Base-by-base conservation (phyloP, 2,329 filamentous ascomycete species). In the Hymenoscyphus fraxineus region DNA sequence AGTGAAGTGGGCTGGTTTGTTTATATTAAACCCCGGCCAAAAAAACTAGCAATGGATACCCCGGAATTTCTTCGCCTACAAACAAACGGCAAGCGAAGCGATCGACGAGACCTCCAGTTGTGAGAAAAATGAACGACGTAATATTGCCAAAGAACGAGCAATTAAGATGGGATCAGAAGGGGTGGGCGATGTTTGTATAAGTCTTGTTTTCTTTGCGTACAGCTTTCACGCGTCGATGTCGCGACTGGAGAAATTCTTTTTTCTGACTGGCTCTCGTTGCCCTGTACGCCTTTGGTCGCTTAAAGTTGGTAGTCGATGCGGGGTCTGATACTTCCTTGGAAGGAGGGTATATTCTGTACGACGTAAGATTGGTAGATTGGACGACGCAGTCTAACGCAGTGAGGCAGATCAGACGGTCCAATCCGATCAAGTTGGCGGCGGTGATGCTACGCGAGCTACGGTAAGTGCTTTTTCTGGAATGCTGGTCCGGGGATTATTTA, bases 11-110 rank as follows among this genome's bases (percentile, higher is more conserved):
- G 65, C 56, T 51, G 47, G 61, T 63, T 65, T 66, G 66, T 68
- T 66, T 69, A 67, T 69, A 67, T 67, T 41, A 67, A 68, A 66
- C 64, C 64, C 59, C 66, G 65, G 22, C 47, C 47, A 54, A 27
- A 56, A 56, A 61, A 55, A 39, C 55, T 35, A 35, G 19, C 19
- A 54, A 54, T 54, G 47, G 27, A 59, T 38, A 38, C 38, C 59
- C 35, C 41, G 55, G 59, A 57, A 15, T 60, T 38, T 57, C 7
- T 51, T 58, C 58, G 47, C 47, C 47, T 35, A 27, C 31, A 40
- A 56, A 38, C n/a, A 63, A 64, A 22, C 38, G 60, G 41, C 47
- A 64, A 22, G 41, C 57, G 57, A 54, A 40, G 35, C 58, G 41
- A 61, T 51, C 35, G 35, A 56, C 59, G 32, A 62, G 47, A 59